Percentiles rank a stretch among this genome's conserved stretches.
Evolutionary conservation across 108 stramenopile genomes (phyloP).

Genomic region (Skeletonema marinoi): DNA sequence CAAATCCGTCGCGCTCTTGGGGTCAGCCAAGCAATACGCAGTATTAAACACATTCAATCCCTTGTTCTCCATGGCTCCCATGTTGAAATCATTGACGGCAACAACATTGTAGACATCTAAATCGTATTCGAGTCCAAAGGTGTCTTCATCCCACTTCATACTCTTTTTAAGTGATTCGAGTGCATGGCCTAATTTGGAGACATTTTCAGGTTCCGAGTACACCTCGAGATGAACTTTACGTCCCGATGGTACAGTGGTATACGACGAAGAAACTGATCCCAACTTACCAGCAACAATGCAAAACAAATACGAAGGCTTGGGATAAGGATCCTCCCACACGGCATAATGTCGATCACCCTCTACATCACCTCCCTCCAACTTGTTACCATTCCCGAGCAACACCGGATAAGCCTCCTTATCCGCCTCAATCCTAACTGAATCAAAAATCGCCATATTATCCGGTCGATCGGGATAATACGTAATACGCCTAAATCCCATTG

Average conservation of each 20-base stretch:
- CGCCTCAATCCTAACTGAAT: slow-evolving; percentile 78
- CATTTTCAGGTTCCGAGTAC: slow-evolving; percentile 71
- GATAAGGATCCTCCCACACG: slow-evolving; percentile 73
- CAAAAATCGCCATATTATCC: slow-evolving; percentile 94
- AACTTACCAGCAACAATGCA: slow-evolving; percentile 72
- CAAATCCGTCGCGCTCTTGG: slow-evolving; percentile 86
- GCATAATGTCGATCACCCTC: slow-evolving; percentile 73
- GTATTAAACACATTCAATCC: slow-evolving; percentile 85
- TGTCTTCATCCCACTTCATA: slow-evolving; percentile 98
- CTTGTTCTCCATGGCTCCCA: slow-evolving; percentile 99
- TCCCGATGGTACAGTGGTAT: slow-evolving; percentile 36
- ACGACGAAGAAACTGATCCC: slow-evolving; percentile 37
- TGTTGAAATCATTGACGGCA: slow-evolving; percentile 90
- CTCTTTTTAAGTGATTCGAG: slow-evolving; percentile 72
- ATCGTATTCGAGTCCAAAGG: slow-evolving; percentile 95
- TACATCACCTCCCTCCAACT: slow-evolving; percentile 60
- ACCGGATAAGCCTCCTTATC: slow-evolving; percentile 79
- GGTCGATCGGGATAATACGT: slow-evolving; percentile 95
- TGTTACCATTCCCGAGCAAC: slow-evolving; percentile 93
- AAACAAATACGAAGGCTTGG: slow-evolving; percentile 78
- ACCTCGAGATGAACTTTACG: slow-evolving; percentile 66
- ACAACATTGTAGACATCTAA: slow-evolving; percentile 95
- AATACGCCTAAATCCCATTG: slow-evolving; percentile 86
- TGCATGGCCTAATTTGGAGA: slow-evolving; percentile 68
- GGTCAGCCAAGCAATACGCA: slow-evolving; percentile 93